Evolutionary conservation across 1,284 basidiomycete species (phyloP), one percentile per base, ranked within the genome.

Genomic region (Fomitopsis palustris): DNA sequence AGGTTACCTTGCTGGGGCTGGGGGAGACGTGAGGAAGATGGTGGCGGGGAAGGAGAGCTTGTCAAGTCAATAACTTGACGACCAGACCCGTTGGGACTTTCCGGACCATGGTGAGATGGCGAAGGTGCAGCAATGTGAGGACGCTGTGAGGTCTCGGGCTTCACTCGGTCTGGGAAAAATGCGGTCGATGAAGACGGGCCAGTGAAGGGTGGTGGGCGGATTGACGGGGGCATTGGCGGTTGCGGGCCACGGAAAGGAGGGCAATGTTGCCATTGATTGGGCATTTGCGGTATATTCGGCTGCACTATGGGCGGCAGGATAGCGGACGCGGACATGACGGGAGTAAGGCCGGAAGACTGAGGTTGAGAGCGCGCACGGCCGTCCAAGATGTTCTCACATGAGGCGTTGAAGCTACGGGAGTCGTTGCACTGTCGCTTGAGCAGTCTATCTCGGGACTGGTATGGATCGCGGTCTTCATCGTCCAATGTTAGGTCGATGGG

Each of bases 11-110:
- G 58, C 51, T 61, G 69, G 57, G 61, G 66, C 31, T 63, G 59
- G 54, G 35, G 60, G 12, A 59, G 61, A 19, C 31, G 53, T 14
- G 61, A 61, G 16, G 74, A 67, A 14, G 71, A 70, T 4, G 88
- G 81, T 17, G 86, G 84, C 2, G 88, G 87, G 3, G 90, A 89
- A 4, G 88, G 88, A 1, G 89, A 90, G 61, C 77, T 76, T 2
- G 90, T 92, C 41, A 92, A 81, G 78, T 92, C 89, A 72, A 92
- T 92, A 57, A 92, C 78, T 61, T 86, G 82, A 55, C 75, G 78
- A 37, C 62, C 37, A 9, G 54, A 29, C 23, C 58, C 38, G 33
- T 62, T 56, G 33, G 62, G 55, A 12, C 23, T 25, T 4, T 33
- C 29, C 6, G 54, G 33, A 16, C 38, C 49, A 17, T 41, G 59